Evolutionary conservation across 2,329 filamentous ascomycete species (phyloP), one percentile per base, ranked within the genome.

Genomic region (Coniochaeta ligniaria): DNA sequence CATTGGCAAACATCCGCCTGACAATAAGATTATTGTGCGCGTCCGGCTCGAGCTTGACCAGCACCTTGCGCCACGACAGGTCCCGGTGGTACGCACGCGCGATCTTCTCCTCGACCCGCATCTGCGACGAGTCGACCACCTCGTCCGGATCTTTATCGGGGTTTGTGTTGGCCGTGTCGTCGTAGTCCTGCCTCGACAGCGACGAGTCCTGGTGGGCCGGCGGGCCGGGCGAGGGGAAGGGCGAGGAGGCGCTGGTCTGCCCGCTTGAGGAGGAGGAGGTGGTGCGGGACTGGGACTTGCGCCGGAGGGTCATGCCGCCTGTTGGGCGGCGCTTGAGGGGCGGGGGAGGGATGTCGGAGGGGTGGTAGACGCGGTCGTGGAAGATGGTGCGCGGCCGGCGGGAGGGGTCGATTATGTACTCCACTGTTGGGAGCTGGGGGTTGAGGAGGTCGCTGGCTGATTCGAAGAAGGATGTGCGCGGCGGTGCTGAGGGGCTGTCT

Each of bases 21-120:
- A 99, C 95, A 62, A 98, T 89, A 66, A 99, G 96, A 73, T 99
- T 99, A 75, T 99, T 99, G 77, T 99, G 95, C 0, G 95, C 95
- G 74, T 99, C 95, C 0, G 95, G 95, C 71, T 99, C 94, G 2
- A 99, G 81, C 59, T 95, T 90, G 16, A 99, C 95, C 4, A 99
- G 84, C 1, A 99, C 95, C 72, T 99, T 99, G 54, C 95, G 90
- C 95, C 95, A 99, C 1, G 91, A 91, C 22, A 99, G 76, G 64
- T 92, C 92, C 14, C 87, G 86, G 73, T 99, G 95, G 75, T 99
- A 99, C 16, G 92, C 95, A 55, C 95, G 85, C 1, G 95, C 95
- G 66, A 99, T 99, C 75, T 97, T 98, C 73, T 99, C 95, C 73
- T 99, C 95, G 0, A 98, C 92, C 64, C 90, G 91, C 86, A 98